Base-by-base conservation (phyloP, 345 rosid genomes). In the Populus davidiana region DNA sequence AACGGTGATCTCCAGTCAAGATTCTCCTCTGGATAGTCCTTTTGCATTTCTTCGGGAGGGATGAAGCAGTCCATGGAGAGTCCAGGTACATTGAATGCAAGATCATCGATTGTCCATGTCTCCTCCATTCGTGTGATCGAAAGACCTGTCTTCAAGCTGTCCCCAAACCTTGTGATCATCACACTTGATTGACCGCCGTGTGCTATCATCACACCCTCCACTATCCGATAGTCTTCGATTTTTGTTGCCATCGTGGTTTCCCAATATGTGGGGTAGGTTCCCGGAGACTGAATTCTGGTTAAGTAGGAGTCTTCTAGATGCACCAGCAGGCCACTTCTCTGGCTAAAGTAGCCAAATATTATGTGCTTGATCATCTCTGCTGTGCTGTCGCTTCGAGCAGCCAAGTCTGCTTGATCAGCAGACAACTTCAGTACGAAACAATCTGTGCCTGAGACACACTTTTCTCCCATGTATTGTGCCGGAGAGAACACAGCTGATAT, bases 291-390 rank as follows among this genome's bases (percentile, higher is more conserved):
- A 73, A 96, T 96, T 87, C 97, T 86, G 11, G 91, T 92, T 35
- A 92, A 72, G 80, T 81, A 92, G 0, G 94, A 89, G 80, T 92
- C 94, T 76, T 92, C 97, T 27, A 90, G 79, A 72, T 79, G 83
- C 59, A 88, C 91, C 39, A 96, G 86, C 50, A 96, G 86, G 2
- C 99, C 99, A 29, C 86, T 96, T 82, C 90, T 88, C 68, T 96
- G 99, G 88, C 99, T 90, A 86, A 96, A 96, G 88, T 93, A 93
- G 59, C 99, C 98, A 12, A 86, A 92, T 1, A 88, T 86, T 2
- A 86, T 89, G 59, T 96, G 99, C 85, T 93, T 96, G 86, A 96
- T 96, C 92, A 89, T 93, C 86, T 96, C 99, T 1, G 99, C 99
- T 0, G 94, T 86, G 75, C 85, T 88, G 72, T 96, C 99, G 29